These are phyloP conservation scores for Colletotrichum tanaceti DNA, from an alignment of 2,329 filamentous ascomycete species.

Conservation along the genomic window DNA sequence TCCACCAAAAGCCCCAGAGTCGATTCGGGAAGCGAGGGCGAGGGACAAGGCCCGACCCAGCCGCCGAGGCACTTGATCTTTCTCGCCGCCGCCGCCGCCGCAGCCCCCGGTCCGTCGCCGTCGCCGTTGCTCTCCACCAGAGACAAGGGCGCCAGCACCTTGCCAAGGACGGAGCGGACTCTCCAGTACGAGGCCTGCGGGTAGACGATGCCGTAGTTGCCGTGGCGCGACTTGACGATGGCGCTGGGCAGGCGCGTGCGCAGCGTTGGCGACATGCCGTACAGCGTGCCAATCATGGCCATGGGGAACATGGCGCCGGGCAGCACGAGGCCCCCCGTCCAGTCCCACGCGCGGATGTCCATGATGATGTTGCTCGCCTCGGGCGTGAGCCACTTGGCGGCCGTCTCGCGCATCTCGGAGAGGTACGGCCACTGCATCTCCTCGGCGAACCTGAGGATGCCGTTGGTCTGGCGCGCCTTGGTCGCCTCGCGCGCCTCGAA, in stretches of 20 bases:
- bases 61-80: background rate
- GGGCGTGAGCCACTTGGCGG: too few species aligned
- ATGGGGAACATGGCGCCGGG: too few species aligned
- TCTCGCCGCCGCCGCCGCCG: background rate
- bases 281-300: too few species aligned
- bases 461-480: background rate
- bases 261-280: too few species aligned
- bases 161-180: background rate
- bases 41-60: background rate
- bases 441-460: background rate
- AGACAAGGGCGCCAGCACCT: background rate
- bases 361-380: too few species aligned
- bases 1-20: background rate
- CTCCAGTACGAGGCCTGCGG: background rate
- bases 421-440: too few species aligned
- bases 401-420: too few species aligned
- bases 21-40: background rate
- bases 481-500: background rate
- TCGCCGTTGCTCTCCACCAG: background rate
- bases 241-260: too few species aligned
- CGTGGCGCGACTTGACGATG: background rate
- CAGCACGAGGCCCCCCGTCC: too few species aligned
- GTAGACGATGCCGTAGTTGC: background rate
- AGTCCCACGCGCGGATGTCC: too few species aligned
- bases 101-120: too few species aligned